Conservation (phyloP, 2,329 filamentous ascomycete genomes). For the Pseudogymnoascus destructans region DNA sequence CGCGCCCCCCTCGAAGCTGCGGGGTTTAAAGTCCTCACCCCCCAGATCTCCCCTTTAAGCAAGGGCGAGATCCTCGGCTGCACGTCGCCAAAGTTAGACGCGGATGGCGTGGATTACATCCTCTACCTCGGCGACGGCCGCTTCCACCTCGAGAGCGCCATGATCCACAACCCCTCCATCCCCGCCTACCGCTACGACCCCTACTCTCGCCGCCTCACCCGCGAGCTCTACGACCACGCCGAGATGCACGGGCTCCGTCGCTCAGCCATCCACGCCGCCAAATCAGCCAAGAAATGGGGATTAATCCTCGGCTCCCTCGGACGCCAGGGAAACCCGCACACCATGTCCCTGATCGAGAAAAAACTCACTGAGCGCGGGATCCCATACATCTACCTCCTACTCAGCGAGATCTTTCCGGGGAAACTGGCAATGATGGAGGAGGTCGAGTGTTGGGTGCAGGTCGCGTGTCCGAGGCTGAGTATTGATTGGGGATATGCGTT, state of each 20-base stretch:
- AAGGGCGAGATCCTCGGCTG: conserved; percentile 97
- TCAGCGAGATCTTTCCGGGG: conserved; percentile 92
- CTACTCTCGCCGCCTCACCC: conserved; percentile 81
- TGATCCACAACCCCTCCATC: conserved; percentile 91
- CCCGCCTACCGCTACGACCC: conserved; percentile 95
- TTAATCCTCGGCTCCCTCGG: conserved; percentile 87
- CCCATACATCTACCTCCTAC: conserved; percentile 69
- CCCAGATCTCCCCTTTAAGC: conserved; percentile 82
- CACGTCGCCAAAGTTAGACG: conserved; percentile 64
- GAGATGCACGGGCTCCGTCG: conserved; percentile 76
- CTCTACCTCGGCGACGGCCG: conserved; percentile 85
- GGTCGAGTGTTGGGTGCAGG: conserved; percentile 96
- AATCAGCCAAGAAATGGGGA: conserved; percentile 76
- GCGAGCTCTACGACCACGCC: conserved; percentile 81
- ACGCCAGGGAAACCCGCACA: conserved; percentile 90
- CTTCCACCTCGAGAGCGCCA: conserved; percentile 94
- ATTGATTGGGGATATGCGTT: conserved; percentile 99
- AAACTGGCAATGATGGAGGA: conserved; percentile 89
- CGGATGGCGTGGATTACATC: conserved; percentile 57
- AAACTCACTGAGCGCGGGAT: conserved; percentile 59
- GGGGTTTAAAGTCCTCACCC: conserved; percentile 75
- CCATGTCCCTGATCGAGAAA: conserved; percentile 72
- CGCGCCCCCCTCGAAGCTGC: conserved; percentile 64
- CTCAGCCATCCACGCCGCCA: conserved; percentile 63
- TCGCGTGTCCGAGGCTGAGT: conserved; percentile 89